Evolutionary conservation across 2,329 filamentous ascomycete genomes (phyloP).

Genomic region (Curvularia eragrostidis): DNA sequence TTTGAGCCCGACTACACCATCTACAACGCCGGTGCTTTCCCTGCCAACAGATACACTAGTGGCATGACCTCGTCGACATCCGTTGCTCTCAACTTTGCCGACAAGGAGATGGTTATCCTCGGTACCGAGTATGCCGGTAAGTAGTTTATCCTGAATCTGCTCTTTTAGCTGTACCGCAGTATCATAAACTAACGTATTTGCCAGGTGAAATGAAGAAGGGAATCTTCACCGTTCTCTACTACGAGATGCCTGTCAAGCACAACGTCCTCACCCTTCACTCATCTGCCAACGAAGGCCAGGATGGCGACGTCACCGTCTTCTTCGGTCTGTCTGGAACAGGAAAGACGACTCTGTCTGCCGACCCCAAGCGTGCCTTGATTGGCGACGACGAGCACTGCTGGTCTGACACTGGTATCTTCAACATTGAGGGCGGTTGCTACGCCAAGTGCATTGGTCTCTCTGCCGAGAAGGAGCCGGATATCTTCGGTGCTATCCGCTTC

Average conservation of each 20-base stretch:
- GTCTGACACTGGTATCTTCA: constrained; percentile 96
- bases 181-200: neutral
- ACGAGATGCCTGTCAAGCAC: constrained; percentile 99
- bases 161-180: neutral
- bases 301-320: constrained; percentile 97
- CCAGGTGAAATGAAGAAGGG: constrained; percentile 65
- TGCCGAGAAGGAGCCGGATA: constrained; percentile 98
- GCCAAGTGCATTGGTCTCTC: constrained; percentile 98
- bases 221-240: constrained; percentile 98
- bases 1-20: constrained; percentile 99
- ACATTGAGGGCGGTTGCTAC: constrained; percentile 99
- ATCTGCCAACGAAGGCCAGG: constrained; percentile 93
- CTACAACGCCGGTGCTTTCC: constrained; percentile 99
- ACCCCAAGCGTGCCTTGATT: constrained; percentile 94
- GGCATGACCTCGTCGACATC: constrained; percentile 99
- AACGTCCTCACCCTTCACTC: constrained; percentile 98
- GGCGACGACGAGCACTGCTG: constrained; percentile 99
- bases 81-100: constrained; percentile 97
- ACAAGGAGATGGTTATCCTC: constrained; percentile 99
- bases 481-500: constrained; percentile 93
- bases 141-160: neutral
- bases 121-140: constrained; percentile 94
- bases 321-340: constrained; percentile 98
- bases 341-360: constrained; percentile 97
- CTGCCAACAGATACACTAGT: constrained; percentile 95